A percentile compares a stretch with the other conserved stretches of the same genome.
Evolutionary conservation across 1,139 yeast genomes (phyloP).

Genomic region (Hansenula lynferdii): DNA sequence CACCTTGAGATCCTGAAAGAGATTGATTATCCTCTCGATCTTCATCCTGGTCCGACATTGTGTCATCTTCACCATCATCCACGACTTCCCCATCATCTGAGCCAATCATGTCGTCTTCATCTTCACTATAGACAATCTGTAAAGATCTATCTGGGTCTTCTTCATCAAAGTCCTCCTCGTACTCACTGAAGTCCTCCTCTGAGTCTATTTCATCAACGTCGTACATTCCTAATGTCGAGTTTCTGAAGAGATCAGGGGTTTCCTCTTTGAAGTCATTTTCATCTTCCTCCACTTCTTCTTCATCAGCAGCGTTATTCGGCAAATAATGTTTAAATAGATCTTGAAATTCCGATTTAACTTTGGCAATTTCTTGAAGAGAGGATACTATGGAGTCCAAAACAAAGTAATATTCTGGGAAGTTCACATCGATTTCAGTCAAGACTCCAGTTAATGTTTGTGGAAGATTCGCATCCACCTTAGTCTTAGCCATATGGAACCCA

Average conservation of each 20-base stretch:
- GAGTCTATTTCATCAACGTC: constrained; percentile 76
- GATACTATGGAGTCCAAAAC: constrained; percentile 35
- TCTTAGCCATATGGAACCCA: constrained; percentile 38
- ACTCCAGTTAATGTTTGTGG: constrained; percentile 48
- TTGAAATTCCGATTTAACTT: constrained; percentile 53
- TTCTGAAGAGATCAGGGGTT: constrained; percentile 76
- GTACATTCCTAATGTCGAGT: constrained; percentile 92
- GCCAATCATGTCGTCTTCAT: constrained; percentile 21
- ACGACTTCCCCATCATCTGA: constrained; percentile 2
- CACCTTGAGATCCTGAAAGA: too few species aligned
- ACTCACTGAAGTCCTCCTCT: constrained; percentile 44
- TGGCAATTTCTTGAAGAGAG: constrained; percentile 59
- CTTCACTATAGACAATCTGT: constrained; percentile 39
- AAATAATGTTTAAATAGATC: constrained; percentile 49
- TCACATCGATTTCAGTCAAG: constrained; percentile 58
- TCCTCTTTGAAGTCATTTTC: constrained; percentile 62
- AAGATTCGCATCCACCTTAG: constrained; percentile 57
- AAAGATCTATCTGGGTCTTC: constrained; percentile 32
- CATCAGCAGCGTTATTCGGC: constrained; percentile 47
- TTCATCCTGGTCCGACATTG: too few species aligned
- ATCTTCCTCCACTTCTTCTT: constrained; percentile 59
- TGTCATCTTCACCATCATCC: too few species aligned
- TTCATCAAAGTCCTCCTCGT: constrained; percentile 34
- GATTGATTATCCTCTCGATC: too few species aligned
- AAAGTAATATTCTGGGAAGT: constrained; percentile 55